These are phyloP conservation scores for Fusarium algeriense DNA, from an alignment of 2,329 filamentous ascomycete genomes.

Conservation along the genomic window DNA sequence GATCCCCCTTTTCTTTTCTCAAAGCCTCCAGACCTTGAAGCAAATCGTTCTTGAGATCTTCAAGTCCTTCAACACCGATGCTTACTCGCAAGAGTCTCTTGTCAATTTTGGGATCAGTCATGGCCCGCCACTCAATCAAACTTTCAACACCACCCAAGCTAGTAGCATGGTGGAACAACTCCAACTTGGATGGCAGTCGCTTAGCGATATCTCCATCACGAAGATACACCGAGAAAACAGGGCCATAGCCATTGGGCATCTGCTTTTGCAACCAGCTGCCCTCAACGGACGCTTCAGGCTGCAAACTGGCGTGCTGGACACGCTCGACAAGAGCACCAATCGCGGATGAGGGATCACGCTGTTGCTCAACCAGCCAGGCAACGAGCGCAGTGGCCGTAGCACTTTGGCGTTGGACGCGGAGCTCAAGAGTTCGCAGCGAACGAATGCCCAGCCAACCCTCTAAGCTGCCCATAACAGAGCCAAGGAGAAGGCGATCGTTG, in stretches of 20 bases:
- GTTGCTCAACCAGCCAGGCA: conserved; percentile 72
- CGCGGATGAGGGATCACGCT: conserved; percentile 54
- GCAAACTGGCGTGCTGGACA: conserved; percentile 83
- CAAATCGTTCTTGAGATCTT: conserved; percentile 85
- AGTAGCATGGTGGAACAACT: conserved; percentile 93
- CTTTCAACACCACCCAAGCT: conserved; percentile 95
- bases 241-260: conserved; percentile 92
- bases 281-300: conserved; percentile 69
- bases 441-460: conserved; percentile 94
- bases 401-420: conserved; percentile 84
- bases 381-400: conserved; percentile 77
- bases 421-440: conserved; percentile 85
- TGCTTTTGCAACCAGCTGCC: conserved; percentile 82
- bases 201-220: conserved; percentile 71
- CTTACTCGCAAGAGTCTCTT: conserved; percentile 81
- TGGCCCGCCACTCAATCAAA: conserved; percentile 94
- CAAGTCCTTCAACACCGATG: conserved; percentile 86
- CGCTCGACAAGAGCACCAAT: conserved; percentile 68
- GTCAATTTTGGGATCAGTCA: conserved; percentile 83
- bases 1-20: conserved; percentile 17
- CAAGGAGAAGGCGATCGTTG: conserved; percentile 80
- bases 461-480: conserved; percentile 86
- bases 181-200: conserved; percentile 79
- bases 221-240: conserved; percentile 84
- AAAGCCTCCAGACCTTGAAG: conserved; percentile 73